Evolutionary conservation across 352 stramenopile genomes (phyloP), one percentile per base, ranked within the genome.

Genomic region (Phytopythium delawarense): DNA sequence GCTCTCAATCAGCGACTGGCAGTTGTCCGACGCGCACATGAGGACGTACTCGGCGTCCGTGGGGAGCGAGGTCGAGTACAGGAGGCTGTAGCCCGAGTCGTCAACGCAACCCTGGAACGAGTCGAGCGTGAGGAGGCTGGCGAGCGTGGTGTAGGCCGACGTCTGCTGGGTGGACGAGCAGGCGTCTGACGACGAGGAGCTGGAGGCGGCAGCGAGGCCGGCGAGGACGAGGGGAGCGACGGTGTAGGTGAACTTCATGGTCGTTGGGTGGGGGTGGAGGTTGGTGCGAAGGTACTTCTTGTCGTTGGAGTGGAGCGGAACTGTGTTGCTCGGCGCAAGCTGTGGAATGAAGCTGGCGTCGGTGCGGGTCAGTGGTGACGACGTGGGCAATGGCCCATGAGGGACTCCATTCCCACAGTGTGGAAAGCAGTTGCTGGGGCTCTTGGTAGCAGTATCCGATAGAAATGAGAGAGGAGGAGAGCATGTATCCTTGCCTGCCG

Each of bases 81-180:
- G 60, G 23, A 75, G 62, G 46, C 56, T 72, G 64, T 71, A 79
- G 39, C 65, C 66, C n/a, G 72, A 72, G 52, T 66, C 66, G 39
- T 57, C 62, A 28, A 49, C 49, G 60, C 69, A 75, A 11, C 58
- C 58, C 50, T 64, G 53, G 59, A 75, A 69, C 51, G 60, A 65
- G 57, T 62, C 54, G 42, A 68, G 58, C 13, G 51, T 67, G 39
- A 71, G 35, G 21, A 76, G 55, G 20, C 63, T 66, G 53, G 61
- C 66, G 25, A 76, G 62, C 32, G 65, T 69, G n/a, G 57, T 58
- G 69, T 75, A 75, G 34, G 69, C 69, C 2, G 69, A 56, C 18
- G 65, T 70, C 44, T 69, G 61, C 54, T 75, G 58, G n/a, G 54
- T 42, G 7, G 58, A 35, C 7, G 69, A 55, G 57, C 61, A 74